Conservation (phyloP, 495 filamentous ascomycete species). For the Annulohypoxylon moriforme region DNA sequence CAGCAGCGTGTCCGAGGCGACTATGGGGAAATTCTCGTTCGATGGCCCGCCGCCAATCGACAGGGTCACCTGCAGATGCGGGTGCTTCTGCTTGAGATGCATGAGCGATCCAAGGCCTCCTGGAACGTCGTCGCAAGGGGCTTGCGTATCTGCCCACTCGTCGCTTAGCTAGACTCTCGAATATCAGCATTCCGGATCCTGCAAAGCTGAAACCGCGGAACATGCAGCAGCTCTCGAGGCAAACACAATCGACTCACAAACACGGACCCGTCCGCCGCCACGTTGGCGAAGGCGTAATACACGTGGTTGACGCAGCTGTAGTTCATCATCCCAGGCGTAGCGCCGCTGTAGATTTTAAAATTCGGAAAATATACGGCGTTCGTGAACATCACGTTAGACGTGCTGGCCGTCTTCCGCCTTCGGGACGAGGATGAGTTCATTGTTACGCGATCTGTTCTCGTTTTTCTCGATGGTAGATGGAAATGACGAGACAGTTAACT, state of each 20-base stretch:
- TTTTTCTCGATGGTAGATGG: conserved; percentile 16
- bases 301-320: conserved; percentile 73
- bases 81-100: conserved; percentile 77
- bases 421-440: conserved; percentile 53
- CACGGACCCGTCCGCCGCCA: conserved; percentile 81
- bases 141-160: conserved; percentile 84
- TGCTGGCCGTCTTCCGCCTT: conserved; percentile 53
- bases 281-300: conserved; percentile 91
- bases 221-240: conserved; percentile 11
- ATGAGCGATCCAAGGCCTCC: conserved; percentile 83
- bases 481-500: not conserved
- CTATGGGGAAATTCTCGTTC: conserved; percentile 79
- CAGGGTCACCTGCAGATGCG: conserved; percentile 80
- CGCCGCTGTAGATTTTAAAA: conserved; percentile 79
- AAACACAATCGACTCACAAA: conserved; percentile 69
- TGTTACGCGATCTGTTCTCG: not conserved
- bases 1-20: conserved; percentile 69
- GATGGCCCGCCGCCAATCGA: conserved; percentile 89
- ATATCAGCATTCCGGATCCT: conserved; percentile 44
- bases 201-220: conserved; percentile 14
- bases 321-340: conserved; percentile 81
- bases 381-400: conserved; percentile 63
- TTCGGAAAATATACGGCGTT: conserved; percentile 96
- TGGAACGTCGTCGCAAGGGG: conserved; percentile 78
- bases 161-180: conserved; percentile 74